Evolutionary conservation across 805 yeast genomes (phyloP).

Genomic region (Nakazawaea ishiwadae): DNA sequence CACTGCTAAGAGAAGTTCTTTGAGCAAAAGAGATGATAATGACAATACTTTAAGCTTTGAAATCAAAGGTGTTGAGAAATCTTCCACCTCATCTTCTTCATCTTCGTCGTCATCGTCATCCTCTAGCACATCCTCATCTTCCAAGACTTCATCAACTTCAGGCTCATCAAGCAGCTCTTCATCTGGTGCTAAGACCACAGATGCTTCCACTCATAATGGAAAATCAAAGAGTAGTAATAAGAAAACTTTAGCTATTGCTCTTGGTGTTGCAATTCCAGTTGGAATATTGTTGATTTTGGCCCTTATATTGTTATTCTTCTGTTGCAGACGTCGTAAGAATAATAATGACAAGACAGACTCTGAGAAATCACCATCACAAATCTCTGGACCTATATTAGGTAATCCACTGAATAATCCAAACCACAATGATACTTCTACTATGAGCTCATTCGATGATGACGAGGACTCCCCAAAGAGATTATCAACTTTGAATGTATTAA

Average conservation of each 20-base stretch:
- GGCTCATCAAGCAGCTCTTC: conserved; percentile 24
- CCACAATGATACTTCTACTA: conserved; percentile 15
- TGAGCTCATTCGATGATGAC: conserved; percentile 10
- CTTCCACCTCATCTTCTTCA: conserved; percentile 27
- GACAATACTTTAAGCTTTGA: conserved; percentile 39
- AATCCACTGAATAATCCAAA: conserved; percentile 22
- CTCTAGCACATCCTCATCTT: background rate
- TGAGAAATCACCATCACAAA: conserved; percentile 22
- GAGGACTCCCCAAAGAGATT: conserved; percentile 28
- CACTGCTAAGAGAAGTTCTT: conserved; percentile 31
- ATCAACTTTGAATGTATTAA: conserved; percentile 46
- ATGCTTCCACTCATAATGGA: background rate
- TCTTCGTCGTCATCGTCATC: conserved; percentile 21
- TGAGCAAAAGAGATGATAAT: conserved; percentile 13
- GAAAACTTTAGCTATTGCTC: conserved; percentile 75
- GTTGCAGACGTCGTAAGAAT: conserved; percentile 43
- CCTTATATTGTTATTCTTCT: conserved; percentile 49
- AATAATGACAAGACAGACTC: conserved; percentile 26
- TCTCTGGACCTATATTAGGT: conserved; percentile 34
- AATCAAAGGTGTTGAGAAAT: conserved; percentile 44
- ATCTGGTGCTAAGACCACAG: conserved; percentile 19
- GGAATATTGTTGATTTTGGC: conserved; percentile 45
- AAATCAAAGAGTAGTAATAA: conserved; percentile 23
- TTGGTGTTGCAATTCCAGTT: conserved; percentile 82
- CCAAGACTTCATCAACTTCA: conserved; percentile 19